Evolutionary conservation across 495 filamentous ascomycete genomes (phyloP).

Genomic region (Mytilinidion resinicola): DNA sequence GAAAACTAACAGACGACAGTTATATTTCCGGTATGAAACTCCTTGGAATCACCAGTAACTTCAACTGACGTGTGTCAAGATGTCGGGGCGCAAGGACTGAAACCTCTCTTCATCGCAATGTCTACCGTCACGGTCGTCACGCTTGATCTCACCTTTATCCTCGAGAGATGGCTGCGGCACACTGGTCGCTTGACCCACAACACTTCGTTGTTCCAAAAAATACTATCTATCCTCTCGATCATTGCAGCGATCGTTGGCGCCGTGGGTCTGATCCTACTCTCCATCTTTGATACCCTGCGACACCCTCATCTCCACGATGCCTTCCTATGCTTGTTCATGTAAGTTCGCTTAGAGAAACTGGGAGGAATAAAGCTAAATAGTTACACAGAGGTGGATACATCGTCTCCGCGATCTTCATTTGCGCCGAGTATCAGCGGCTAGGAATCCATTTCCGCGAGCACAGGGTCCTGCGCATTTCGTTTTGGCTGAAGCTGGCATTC

Average conservation of each 20-base stretch:
- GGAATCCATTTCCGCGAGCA: constrained; percentile 71
- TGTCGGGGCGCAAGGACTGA: constrained; percentile 64
- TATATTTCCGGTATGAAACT: constrained; percentile 10
- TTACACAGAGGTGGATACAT: constrained; percentile 56
- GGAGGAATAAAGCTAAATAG: not conserved
- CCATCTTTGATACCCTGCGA: constrained; percentile 71
- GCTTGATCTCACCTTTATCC: constrained; percentile 72
- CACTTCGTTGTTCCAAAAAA: constrained; percentile 59
- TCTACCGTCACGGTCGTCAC: constrained; percentile 73
- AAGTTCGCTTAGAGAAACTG: constrained; percentile 28
- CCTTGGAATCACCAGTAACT: not conserved
- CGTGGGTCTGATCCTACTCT: constrained; percentile 69
- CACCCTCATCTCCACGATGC: constrained; percentile 63
- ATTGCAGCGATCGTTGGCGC: constrained; percentile 71
- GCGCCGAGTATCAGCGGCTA: constrained; percentile 79
- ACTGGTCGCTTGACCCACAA: constrained; percentile 65
- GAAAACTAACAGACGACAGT: not conserved
- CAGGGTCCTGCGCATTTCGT: constrained; percentile 64
- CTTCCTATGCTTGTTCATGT: constrained; percentile 81
- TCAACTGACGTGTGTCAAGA: constrained; percentile 39
- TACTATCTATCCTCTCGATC: constrained; percentile 62
- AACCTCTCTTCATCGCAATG: constrained; percentile 84
- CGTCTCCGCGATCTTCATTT: constrained; percentile 74
- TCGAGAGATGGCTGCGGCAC: constrained; percentile 80
- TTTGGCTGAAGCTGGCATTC: constrained; percentile 76